These are phyloP conservation scores for Picochlorum sp. DNA, from an alignment of 139 green algal genomes.

Conservation along the genomic window DNA sequence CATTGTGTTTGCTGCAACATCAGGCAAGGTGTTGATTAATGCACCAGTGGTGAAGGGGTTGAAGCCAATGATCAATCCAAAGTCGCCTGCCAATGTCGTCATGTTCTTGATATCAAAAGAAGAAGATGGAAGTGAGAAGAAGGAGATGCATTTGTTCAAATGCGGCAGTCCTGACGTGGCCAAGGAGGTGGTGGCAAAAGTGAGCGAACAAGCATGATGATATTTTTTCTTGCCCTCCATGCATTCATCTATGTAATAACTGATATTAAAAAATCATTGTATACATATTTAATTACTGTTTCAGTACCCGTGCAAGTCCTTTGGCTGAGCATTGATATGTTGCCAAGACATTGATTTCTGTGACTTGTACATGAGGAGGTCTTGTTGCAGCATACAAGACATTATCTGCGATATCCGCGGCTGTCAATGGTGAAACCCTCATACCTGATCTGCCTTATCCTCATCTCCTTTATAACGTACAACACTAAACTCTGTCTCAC, in stretches of 20 bases:
- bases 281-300: neutral
- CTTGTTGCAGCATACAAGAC: constrained; percentile 64
- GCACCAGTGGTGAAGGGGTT: constrained; percentile 11
- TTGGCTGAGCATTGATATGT: constrained; percentile 31
- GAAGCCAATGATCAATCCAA: constrained; percentile 25
- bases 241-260: too few species aligned
- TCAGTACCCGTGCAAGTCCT: constrained; percentile 21
- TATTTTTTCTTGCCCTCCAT: too few species aligned
- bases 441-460: constrained; percentile 53
- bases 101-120: constrained; percentile 19
- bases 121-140: neutral
- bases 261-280: too few species aligned
- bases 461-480: constrained; percentile 60
- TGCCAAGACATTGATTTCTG: constrained; percentile 23
- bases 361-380: constrained; percentile 34
- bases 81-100: constrained; percentile 19
- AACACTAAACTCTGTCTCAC: constrained; percentile 76
- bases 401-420: constrained; percentile 77
- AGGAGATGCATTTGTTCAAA: constrained; percentile 31
- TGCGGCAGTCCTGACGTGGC: constrained; percentile 12
- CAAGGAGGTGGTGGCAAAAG: constrained; percentile 14
- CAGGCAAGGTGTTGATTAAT: constrained; percentile 30
- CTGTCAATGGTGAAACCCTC: constrained; percentile 54
- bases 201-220: neutral
- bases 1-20: constrained; percentile 31